phyloP scores from a whole-genome alignment of 352 stramenopile species.

The Aphanomyces cochlioides region DNA sequence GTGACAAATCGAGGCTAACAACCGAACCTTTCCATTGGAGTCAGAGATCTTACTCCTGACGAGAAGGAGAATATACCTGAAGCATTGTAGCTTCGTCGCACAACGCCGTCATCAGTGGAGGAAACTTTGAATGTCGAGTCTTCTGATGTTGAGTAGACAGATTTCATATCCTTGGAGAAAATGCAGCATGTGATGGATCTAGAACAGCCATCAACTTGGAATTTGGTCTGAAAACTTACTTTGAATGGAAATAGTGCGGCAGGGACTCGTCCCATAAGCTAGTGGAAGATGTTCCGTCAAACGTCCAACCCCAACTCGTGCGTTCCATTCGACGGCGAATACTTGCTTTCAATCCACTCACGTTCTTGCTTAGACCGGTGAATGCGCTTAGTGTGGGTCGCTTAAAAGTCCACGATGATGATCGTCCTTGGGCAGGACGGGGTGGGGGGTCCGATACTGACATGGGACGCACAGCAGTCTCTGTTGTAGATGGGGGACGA shows the following conservation, averaged over 20 bases:
- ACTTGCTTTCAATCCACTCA: slow-evolving; percentile 68
- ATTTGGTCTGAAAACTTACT: slow-evolving; percentile 25
- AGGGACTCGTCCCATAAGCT: slow-evolving; percentile 47
- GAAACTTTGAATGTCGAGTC: slow-evolving; percentile 65
- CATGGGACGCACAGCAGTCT: slow-evolving; percentile 21
- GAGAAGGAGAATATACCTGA: slow-evolving; percentile 7
- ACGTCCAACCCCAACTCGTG: slow-evolving; percentile 68
- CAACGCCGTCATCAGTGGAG: slow-evolving; percentile 33
- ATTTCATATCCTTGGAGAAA: slow-evolving; percentile 47
- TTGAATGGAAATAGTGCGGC: slow-evolving; percentile 42
- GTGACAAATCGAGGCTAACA: slow-evolving; percentile 52
- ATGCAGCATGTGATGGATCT: slow-evolving; percentile 61
- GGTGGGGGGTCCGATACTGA: background rate
- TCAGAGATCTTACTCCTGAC: too few relatives aligned
- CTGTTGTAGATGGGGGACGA: slow-evolving; percentile 28
- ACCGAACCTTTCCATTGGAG: slow-evolving; percentile 6
- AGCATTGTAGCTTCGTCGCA: slow-evolving; percentile 39
- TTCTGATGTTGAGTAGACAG: slow-evolving; percentile 66
- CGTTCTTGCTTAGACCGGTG: slow-evolving; percentile 62
- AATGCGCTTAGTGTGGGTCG: slow-evolving; percentile 41
- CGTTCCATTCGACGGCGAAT: slow-evolving; percentile 70
- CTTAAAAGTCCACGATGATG: slow-evolving; percentile 47
- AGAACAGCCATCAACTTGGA: slow-evolving; percentile 1
- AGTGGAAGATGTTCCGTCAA: slow-evolving; percentile 31
- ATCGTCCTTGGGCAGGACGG: slow-evolving; percentile 36